Base-by-base conservation (phyloP, 2,329 filamentous ascomycete genomes). In the Xylariaceae sp. region DNA sequence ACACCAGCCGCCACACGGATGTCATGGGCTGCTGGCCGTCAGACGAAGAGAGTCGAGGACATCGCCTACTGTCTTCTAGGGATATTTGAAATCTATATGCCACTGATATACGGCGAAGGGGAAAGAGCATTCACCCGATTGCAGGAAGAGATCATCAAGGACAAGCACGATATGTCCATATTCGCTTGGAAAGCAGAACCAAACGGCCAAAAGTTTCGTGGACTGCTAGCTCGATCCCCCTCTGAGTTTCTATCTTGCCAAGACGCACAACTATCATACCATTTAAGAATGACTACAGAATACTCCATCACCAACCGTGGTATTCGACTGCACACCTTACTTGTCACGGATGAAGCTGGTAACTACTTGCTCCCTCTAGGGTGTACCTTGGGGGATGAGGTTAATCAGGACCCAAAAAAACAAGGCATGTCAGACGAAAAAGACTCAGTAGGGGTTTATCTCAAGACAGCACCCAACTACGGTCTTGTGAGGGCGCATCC, bases 71-170 rank as follows among this genome's bases (percentile, higher is more conserved):
- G 50, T 37, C 51, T 58, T n/a, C 29, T 58, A 3, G 56, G 56
- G 2, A 31, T 58, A 31, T 58, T 58, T 5, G 34, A 58, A n/a
- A 55, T 58, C n/a, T 37, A 45, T 12, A 58, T 58, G 56, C 56
- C 56, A 4, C 21, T 58, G 14, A 44, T 58, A n/a, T 57, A 57
- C n/a, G 54, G 54, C 28, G 56, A 58, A 39, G 37, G 51, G 1
- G 37, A 50, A 24, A 55, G 45, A 19, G 56, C 56, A 12, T 58
- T 58, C 21, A 19, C 19, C 11, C 23, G 56, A 16, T 33, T 58
- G 7, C 56, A 56, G 24, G 40, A 59, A 34, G 45, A 59, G 33
- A 56, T 59, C n/a, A 56, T 59, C 19, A 56, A 59, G 26, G 51
- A 46, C 7, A 45, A 56, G 19, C 48, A 55, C 45, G 56, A 58